A percentile compares a stretch with the other conserved stretches of the same genome.
These are phyloP conservation scores for Coleophoma eucalyptorum DNA, from an alignment of 2,329 filamentous ascomycete genomes.

Conservation along the genomic window DNA sequence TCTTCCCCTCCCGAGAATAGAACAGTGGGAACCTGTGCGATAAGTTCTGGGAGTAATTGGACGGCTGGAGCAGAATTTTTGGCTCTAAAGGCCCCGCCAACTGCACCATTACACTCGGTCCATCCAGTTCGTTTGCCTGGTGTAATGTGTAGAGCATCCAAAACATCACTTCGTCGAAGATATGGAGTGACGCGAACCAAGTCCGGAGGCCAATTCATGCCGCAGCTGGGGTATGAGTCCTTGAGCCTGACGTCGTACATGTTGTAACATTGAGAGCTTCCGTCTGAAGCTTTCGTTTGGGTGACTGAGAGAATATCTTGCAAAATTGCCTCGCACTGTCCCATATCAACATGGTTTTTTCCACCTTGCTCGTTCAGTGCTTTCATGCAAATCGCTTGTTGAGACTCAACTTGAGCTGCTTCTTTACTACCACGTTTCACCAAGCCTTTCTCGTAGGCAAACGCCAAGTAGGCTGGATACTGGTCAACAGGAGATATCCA, in stretches of 20 bases:
- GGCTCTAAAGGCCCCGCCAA: constrained; percentile 68
- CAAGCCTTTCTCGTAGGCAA: constrained; percentile 72
- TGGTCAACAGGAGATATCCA: constrained; percentile 93
- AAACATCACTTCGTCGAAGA: constrained; percentile 76
- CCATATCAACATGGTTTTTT: constrained; percentile 61
- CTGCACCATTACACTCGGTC: constrained; percentile 82
- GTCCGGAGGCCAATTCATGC: constrained; percentile 98
- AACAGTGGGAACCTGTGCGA: constrained; percentile 73
- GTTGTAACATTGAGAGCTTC: constrained; percentile 67
- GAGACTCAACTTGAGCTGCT: constrained; percentile 62
- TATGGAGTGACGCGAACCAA: constrained; percentile 75
- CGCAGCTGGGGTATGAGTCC: constrained; percentile 79
- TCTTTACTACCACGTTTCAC: constrained; percentile 62
- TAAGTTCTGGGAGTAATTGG: constrained; percentile 70
- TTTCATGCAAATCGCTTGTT: constrained; percentile 65
- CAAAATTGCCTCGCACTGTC: constrained; percentile 73
- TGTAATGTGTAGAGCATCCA: constrained; percentile 77
- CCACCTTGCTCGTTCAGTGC: constrained; percentile 54
- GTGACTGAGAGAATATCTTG: constrained; percentile 67
- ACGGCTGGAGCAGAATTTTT: constrained; percentile 70
- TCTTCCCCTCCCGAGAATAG: constrained; percentile 94
- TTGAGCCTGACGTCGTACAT: constrained; percentile 94
- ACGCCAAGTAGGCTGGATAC: constrained; percentile 82
- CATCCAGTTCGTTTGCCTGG: constrained; percentile 80
- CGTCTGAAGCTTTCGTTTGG: constrained; percentile 45